Evolutionary conservation across 345 rosid genomes (phyloP).

Genomic region (Lumnitzera littorea): DNA sequence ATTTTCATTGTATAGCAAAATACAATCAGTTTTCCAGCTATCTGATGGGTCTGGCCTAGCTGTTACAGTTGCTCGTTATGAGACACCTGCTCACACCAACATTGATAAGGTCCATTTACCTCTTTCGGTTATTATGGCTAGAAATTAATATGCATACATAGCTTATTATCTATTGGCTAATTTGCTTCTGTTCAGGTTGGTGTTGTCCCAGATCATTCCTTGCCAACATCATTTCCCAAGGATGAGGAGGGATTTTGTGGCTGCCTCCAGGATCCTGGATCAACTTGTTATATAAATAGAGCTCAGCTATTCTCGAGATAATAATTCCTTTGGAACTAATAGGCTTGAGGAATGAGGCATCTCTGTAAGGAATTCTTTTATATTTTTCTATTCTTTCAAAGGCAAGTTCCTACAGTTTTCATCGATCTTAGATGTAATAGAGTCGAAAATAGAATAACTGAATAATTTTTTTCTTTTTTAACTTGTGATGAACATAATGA

Average conservation of each 20-base stretch:
- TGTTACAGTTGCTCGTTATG: slow-evolving; percentile 88
- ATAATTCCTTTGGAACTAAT: neutral
- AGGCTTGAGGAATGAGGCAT: neutral
- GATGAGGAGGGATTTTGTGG: slow-evolving; percentile 68
- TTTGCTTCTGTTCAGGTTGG: slow-evolving; percentile 46
- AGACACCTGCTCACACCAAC: slow-evolving; percentile 88
- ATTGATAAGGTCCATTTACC: slow-evolving; percentile 61
- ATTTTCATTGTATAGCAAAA: slow-evolving; percentile 50
- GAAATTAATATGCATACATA: no score
- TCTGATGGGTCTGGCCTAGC: slow-evolving; percentile 96
- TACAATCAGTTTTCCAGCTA: slow-evolving; percentile 90
- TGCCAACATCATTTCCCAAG: slow-evolving; percentile 70
- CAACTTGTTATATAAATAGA: slow-evolving; percentile 60
- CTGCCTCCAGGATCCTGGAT: slow-evolving; percentile 68
- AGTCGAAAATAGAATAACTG: no score
- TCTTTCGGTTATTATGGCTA: neutral
- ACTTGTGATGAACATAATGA: no score
- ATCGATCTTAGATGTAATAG: no score
- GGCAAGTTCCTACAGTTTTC: no score
- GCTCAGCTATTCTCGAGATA: slow-evolving; percentile 54
- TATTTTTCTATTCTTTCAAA: neutral
- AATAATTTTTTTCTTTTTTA: no score
- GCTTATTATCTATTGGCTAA: neutral
- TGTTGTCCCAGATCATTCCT: slow-evolving; percentile 84
- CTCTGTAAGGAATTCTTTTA: slow-evolving; percentile 4